Evolutionary conservation across 2,329 filamentous ascomycete species (phyloP).

Genomic region (Aaosphaeria pasadenensis): DNA sequence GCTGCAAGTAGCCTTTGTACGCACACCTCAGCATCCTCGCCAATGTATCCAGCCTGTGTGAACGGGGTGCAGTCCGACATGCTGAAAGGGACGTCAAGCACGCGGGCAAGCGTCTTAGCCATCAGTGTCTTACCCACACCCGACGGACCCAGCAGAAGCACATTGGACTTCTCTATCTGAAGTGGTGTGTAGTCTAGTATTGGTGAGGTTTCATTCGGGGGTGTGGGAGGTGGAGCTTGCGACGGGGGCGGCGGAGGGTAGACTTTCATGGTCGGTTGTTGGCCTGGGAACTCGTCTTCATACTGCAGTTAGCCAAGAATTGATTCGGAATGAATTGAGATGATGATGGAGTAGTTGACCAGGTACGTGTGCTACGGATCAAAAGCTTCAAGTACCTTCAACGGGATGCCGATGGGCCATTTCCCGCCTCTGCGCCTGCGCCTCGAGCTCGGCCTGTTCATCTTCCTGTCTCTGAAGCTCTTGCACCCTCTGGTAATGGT

Average conservation of each 20-base stretch:
- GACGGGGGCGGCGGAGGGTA: constrained; percentile 22
- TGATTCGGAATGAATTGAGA: neutral
- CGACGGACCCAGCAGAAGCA: constrained; percentile 85
- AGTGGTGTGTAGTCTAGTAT: constrained; percentile 58
- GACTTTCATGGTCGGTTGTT: constrained; percentile 51
- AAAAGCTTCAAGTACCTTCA: constrained; percentile 57
- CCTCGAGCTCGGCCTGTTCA: constrained; percentile 71
- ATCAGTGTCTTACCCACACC: constrained; percentile 97
- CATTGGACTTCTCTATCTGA: constrained; percentile 92
- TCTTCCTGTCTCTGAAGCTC: constrained; percentile 72
- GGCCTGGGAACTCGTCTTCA: constrained; percentile 59
- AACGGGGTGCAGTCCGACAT: constrained; percentile 96
- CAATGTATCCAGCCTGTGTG: constrained; percentile 95
- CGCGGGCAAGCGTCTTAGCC: constrained; percentile 83
- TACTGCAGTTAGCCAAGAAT: constrained; percentile 34
- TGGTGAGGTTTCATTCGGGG: constrained; percentile 20
- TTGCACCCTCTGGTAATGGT: constrained; percentile 89
- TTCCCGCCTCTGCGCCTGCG: constrained; percentile 69
- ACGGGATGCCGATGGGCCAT: constrained; percentile 68
- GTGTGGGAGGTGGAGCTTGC: constrained; percentile 17
- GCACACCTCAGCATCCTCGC: constrained; percentile 94
- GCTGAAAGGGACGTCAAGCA: constrained; percentile 91
- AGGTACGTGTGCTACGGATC: neutral
- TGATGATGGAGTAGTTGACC: neutral
- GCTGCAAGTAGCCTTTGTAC: constrained; percentile 88